Percentiles rank a stretch among this genome's conserved stretches.
These are phyloP conservation scores for Cochlearia excelsa DNA, from an alignment of 345 rosid species.

Conservation along the genomic window DNA sequence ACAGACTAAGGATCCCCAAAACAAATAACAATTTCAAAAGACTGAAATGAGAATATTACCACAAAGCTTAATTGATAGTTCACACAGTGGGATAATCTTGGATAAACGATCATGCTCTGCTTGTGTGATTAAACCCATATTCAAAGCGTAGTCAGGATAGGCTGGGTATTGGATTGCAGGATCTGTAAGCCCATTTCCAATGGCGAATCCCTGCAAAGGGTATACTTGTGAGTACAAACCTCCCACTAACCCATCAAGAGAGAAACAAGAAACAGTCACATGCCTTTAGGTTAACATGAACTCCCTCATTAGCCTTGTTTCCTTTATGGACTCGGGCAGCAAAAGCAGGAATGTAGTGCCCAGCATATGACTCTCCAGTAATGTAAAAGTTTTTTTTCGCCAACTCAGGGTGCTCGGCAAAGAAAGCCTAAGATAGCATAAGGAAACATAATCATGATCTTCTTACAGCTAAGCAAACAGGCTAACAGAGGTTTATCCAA, in stretches of 20 bases:
- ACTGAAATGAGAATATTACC: conserved; percentile 45
- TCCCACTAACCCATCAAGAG: conserved; percentile 4
- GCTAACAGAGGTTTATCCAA: not conserved
- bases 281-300: conserved; percentile 87
- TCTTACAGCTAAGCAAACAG: conserved; percentile 15
- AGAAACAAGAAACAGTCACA: conserved; percentile 7
- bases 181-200: conserved; percentile 97
- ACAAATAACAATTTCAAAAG: conserved; percentile 5
- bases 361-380: conserved; percentile 99
- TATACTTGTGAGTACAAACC: conserved; percentile 25
- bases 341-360: conserved; percentile 98
- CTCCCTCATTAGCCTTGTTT: conserved; percentile 89
- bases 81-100: conserved; percentile 85
- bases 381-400: conserved; percentile 80
- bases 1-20: conserved; percentile 9
- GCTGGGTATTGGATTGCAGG: conserved; percentile 93
- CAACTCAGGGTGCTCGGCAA: conserved; percentile 79
- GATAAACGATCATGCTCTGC: conserved; percentile 54
- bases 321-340: conserved; percentile 88
- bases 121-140: conserved; percentile 69
- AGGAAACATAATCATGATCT: conserved; percentile 11
- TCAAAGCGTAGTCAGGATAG: conserved; percentile 92
- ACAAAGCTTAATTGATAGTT: conserved; percentile 83
- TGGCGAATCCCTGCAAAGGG: conserved; percentile 83
- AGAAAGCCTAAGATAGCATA: conserved; percentile 62